These are phyloP conservation scores for Penicillium bovifimosum DNA, from an alignment of 495 filamentous ascomycete species.

Conservation along the genomic window DNA sequence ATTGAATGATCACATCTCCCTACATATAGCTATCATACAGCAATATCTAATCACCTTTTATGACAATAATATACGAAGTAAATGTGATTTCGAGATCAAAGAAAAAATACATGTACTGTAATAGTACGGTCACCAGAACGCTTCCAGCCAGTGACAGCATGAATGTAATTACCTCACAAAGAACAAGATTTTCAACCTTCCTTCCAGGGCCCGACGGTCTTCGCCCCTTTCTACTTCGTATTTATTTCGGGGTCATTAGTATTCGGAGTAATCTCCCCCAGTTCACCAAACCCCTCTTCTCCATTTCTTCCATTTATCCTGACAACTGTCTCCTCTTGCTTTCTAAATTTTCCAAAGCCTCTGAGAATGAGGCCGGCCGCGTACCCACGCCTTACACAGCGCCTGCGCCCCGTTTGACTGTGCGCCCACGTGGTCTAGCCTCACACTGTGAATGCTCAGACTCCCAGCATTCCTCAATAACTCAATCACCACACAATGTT, in stretches of 20 bases:
- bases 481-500: slow-evolving; percentile 33
- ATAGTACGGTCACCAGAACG: background rate
- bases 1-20: too few species aligned
- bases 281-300: background rate
- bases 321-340: background rate
- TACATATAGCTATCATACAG: too few species aligned
- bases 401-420: slow-evolving; percentile 37
- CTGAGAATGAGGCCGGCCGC: slow-evolving; percentile 29
- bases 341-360: slow-evolving; percentile 2
- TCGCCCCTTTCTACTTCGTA: background rate
- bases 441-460: slow-evolving; percentile 21
- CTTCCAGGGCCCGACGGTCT: too few species aligned
- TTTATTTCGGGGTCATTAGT: background rate
- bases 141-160: background rate
- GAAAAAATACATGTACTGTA: background rate
- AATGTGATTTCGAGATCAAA: background rate
- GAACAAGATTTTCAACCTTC: slow-evolving; percentile 9
- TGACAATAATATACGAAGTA: background rate
- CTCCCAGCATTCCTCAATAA: slow-evolving; percentile 19
- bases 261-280: slow-evolving; percentile 1
- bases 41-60: background rate
- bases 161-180: slow-evolving; percentile 7
- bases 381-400: slow-evolving; percentile 28
- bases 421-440: slow-evolving; percentile 43
- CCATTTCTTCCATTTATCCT: background rate